phyloP scores from a whole-genome alignment of 2,329 filamentous ascomycete genomes.

The Aspergillus bombycis region DNA sequence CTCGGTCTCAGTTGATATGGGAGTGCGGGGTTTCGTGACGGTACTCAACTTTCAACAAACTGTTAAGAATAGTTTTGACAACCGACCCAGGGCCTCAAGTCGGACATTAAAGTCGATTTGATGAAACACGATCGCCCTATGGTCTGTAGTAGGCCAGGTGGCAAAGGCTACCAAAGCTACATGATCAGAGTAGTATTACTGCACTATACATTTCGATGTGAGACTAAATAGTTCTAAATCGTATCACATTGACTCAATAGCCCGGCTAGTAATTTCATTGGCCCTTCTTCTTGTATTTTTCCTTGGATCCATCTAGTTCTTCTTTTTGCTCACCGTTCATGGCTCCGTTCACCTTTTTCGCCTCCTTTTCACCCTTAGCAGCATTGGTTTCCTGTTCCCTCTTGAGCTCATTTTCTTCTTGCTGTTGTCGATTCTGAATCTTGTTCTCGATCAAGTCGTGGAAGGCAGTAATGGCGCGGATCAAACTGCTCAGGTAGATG shows the following conservation, averaged over 20 bases:
- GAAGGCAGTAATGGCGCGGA: conserved; percentile 97
- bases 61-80: no score
- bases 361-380: conserved; percentile 66
- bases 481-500: conserved; percentile 95
- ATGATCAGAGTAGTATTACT: conserved; percentile 19
- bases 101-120: not conserved
- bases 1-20: not conserved
- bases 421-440: conserved; percentile 96
- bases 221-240: conserved; percentile 30
- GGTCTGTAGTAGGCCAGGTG: not conserved
- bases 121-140: not conserved
- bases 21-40: not conserved
- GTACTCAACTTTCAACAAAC: not conserved
- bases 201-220: conserved; percentile 32
- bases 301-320: conserved; percentile 59
- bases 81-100: not conserved
- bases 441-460: conserved; percentile 99
- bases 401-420: conserved; percentile 87
- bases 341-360: conserved; percentile 55
- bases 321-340: conserved; percentile 59
- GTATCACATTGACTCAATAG: conserved; percentile 28
- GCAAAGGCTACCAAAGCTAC: not conserved
- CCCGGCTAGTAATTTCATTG: conserved; percentile 20
- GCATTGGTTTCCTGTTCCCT: conserved; percentile 69
- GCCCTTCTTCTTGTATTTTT: conserved; percentile 61